Percentiles rank a stretch among this genome's conserved stretches.
Evolutionary conservation across 2,329 filamentous ascomycete species (phyloP).

Genomic region (Daldinia sp.): DNA sequence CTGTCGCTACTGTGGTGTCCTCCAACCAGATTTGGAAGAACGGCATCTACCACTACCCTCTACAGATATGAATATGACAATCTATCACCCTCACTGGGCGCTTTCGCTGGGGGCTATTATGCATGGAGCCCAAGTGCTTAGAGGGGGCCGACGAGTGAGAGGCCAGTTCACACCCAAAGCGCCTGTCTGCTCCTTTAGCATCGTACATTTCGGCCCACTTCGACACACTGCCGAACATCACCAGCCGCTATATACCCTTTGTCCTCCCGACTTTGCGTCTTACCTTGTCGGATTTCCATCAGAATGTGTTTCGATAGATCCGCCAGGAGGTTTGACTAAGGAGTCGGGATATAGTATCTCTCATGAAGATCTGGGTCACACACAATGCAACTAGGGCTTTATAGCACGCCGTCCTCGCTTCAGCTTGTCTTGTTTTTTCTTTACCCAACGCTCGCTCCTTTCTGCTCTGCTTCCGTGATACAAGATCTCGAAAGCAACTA

Average conservation of each 20-base stretch:
- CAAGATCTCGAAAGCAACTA: slow-evolving; percentile 54
- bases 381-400: slow-evolving; percentile 53
- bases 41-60: slow-evolving; percentile 40
- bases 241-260: slow-evolving; percentile 70
- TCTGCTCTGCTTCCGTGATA: slow-evolving; percentile 46
- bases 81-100: slow-evolving; percentile 53
- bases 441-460: slow-evolving; percentile 46
- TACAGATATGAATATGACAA: slow-evolving; percentile 46
- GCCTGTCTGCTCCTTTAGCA: slow-evolving; percentile 53
- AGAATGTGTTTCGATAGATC: slow-evolving; percentile 64
- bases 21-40: slow-evolving; percentile 51
- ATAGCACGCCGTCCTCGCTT: slow-evolving; percentile 51
- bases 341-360: slow-evolving; percentile 46
- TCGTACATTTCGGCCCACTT: slow-evolving; percentile 50
- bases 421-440: slow-evolving; percentile 45
- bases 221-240: slow-evolving; percentile 61
- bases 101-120: slow-evolving; percentile 57
- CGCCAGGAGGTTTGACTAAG: slow-evolving; percentile 57
- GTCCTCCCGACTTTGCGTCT: slow-evolving; percentile 58
- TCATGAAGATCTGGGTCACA: slow-evolving; percentile 50
- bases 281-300: slow-evolving; percentile 61
- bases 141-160: slow-evolving; percentile 57
- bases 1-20: slow-evolving; percentile 45
- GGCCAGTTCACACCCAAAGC: slow-evolving; percentile 56
- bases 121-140: slow-evolving; percentile 54